These are phyloP conservation scores for Flammula alnicola DNA, from an alignment of 1,284 basidiomycete species.

Conservation along the genomic window DNA sequence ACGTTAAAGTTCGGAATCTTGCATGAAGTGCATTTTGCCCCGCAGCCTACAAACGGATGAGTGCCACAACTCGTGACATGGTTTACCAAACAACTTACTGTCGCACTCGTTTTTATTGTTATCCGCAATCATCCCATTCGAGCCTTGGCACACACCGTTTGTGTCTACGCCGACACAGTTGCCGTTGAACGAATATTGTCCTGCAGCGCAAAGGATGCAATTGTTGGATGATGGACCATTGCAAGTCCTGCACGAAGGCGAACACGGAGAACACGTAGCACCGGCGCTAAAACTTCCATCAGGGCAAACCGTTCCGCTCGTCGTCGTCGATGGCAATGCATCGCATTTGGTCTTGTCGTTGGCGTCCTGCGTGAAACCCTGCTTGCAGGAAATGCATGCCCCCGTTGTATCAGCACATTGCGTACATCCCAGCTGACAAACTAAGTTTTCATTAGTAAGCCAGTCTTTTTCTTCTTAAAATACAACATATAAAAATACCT, in stretches of 20 bases:
- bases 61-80: slow-evolving; percentile 3
- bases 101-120: slow-evolving; percentile 82
- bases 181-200: slow-evolving; percentile 64
- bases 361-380: slow-evolving; percentile 66
- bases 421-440: slow-evolving; percentile 74
- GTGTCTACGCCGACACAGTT: slow-evolving; percentile 66
- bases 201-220: slow-evolving; percentile 68
- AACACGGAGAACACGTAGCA: slow-evolving; percentile 60
- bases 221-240: slow-evolving; percentile 68
- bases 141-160: slow-evolving; percentile 73
- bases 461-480: neutral
- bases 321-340: slow-evolving; percentile 51
- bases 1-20: slow-evolving; percentile 71
- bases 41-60: slow-evolving; percentile 57
- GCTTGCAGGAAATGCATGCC: slow-evolving; percentile 70
- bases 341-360: slow-evolving; percentile 73
- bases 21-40: slow-evolving; percentile 79
- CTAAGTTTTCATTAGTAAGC: slow-evolving; percentile 36
- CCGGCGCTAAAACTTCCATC: slow-evolving; percentile 66
- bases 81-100: slow-evolving; percentile 50
- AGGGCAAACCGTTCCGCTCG: slow-evolving; percentile 63
- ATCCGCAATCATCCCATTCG: slow-evolving; percentile 71
- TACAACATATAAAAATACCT: slow-evolving; percentile 44
- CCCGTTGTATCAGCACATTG: slow-evolving; percentile 70
- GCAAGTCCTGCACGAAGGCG: slow-evolving; percentile 71